Evolutionary conservation across 345 rosid species (phyloP).

Genomic region (Corymbia maculata): DNA sequence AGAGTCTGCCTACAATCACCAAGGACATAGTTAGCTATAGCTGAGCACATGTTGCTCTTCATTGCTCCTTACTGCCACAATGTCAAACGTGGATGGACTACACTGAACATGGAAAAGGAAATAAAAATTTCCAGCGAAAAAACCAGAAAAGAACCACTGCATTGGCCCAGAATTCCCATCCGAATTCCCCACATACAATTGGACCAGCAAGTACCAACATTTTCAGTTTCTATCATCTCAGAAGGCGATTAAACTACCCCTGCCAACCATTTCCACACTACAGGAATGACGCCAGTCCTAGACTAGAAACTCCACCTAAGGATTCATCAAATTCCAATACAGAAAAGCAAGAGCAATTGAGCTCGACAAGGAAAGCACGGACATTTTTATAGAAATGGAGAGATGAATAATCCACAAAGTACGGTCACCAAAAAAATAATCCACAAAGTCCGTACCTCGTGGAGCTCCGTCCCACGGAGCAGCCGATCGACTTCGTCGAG

Average conservation of each 20-base stretch:
- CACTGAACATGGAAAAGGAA: not conserved
- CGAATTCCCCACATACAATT: not conserved
- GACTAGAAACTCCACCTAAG: not conserved
- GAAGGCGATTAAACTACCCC: not conserved
- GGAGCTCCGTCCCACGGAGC: conserved; percentile 78
- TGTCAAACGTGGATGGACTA: not conserved
- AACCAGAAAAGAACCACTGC: not conserved
- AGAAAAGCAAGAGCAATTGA: not conserved
- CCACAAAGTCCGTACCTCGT: conserved; percentile 31
- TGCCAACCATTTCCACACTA: too few species aligned
- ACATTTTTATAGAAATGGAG: not conserved
- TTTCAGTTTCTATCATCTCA: not conserved
- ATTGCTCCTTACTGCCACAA: not conserved
- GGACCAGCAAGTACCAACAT: not conserved
- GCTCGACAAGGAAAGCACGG: not conserved
- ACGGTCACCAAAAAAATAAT: too few species aligned
- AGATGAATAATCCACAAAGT: not conserved
- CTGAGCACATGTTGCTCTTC: not conserved
- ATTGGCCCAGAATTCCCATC: not conserved
- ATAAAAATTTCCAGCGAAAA: not conserved
- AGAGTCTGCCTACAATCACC: conserved; percentile 52
- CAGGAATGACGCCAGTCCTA: not conserved
- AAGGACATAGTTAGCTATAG: not conserved
- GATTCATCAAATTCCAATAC: not conserved
- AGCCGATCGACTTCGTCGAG: conserved; percentile 46